These are phyloP conservation scores for Saccharomycopsis hybrid DNA, from an alignment of 1,139 yeast genomes.

Conservation along the genomic window DNA sequence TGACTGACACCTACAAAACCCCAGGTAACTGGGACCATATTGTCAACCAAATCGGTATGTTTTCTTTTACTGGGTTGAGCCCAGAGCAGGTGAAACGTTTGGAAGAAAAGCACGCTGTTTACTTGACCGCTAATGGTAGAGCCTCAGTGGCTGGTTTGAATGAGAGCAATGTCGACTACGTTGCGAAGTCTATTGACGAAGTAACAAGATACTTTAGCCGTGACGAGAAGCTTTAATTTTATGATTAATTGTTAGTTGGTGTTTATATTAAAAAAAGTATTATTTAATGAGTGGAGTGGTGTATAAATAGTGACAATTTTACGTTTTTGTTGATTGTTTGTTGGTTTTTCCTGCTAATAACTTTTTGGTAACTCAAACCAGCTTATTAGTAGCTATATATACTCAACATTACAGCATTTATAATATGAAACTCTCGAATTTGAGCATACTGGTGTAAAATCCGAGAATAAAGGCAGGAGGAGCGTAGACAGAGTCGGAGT, in stretches of 20 bases:
- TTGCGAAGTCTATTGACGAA: conserved; percentile 60
- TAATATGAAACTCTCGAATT: too few species aligned
- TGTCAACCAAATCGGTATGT: conserved; percentile 92
- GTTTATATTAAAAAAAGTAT: too few species aligned
- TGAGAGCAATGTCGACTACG: conserved; percentile 69
- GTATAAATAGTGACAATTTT: neutral
- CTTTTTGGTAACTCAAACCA: too few species aligned
- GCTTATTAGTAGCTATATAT: too few species aligned
- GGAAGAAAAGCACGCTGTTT: conserved; percentile 68
- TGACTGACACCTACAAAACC: conserved; percentile 42
- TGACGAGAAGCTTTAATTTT: neutral
- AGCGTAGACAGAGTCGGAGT: too few species aligned
- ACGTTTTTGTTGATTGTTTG: too few species aligned
- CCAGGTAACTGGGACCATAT: conserved; percentile 81
- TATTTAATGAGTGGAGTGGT: neutral
- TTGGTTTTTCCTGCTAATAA: too few species aligned
- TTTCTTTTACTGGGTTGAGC: conserved; percentile 80
- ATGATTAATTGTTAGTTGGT: too few species aligned
- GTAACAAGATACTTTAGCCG: conserved; percentile 16
- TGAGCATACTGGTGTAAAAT: too few species aligned
- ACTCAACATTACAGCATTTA: too few species aligned
- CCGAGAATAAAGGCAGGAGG: too few species aligned
- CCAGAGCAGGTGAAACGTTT: conserved; percentile 64
- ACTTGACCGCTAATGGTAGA: conserved; percentile 85
- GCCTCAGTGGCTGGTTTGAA: conserved; percentile 89